Evolutionary conservation across 495 filamentous ascomycete genomes (phyloP), one percentile per base, ranked within the genome.

Genomic region (Tetracladium marchalianum): DNA sequence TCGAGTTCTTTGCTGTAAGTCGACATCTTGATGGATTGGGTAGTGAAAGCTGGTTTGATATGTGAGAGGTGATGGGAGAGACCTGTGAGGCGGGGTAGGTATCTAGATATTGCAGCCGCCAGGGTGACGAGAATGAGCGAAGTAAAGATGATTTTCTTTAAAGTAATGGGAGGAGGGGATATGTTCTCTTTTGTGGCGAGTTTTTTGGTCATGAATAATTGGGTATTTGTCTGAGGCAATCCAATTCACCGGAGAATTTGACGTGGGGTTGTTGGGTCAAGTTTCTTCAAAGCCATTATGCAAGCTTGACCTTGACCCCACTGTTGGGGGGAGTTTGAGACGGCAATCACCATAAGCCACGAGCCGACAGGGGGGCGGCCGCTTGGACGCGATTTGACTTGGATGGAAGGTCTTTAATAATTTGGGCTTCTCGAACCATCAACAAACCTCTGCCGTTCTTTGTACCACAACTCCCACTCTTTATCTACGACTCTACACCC

Each of bases 1-100:
- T 81, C 72, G 51, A 90, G 82, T 70, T 97, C 90, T 50, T 81
- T 77, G 49, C 76, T 68, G 72, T 95, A 95, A 38, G 69, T 39
- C 55, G 69, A 60, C 61, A 67, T 67, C 34, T 43, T 56, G 32
- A 40, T 22, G 19, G 19, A 33, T 36, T 35, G 54, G 27, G 53
- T 49, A 11, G 53, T 38, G 41, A 43, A 45, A 34, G 51, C 33
- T 8, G 44, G 4, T 31, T 31, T 52, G 31, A 22, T 16, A 15
- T 50, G 32, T 19, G 52, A 33, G 31, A 56, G 43, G 39, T 59
- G 53, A 34, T 45, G 46, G 34, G 50, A 51, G 17, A 59, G 43
- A 22, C 51, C 47, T 32, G 47, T 43, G 37, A 59, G 35, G 31
- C 53, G 52, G 36, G 52, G 44, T 40, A 45, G 31, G 31, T 51